Evolutionary conservation across 139 green algal species (phyloP).

Genomic region (Desmodesmus armatus): DNA sequence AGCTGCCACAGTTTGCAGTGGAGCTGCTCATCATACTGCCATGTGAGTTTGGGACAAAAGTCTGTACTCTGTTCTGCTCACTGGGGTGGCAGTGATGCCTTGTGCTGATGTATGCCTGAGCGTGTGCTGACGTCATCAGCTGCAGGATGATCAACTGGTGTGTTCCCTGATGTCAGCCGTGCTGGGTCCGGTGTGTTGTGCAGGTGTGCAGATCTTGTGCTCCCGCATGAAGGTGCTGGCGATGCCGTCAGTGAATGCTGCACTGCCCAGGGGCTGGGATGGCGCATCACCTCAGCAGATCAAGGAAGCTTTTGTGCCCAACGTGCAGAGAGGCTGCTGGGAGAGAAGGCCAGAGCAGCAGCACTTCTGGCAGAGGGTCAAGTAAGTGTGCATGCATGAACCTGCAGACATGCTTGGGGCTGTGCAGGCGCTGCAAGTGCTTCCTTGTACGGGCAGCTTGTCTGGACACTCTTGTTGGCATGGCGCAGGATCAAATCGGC

Average conservation of each 20-base stretch:
- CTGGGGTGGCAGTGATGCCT: too few relatives aligned
- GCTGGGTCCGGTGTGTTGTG: too few relatives aligned
- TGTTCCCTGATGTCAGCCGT: too few relatives aligned
- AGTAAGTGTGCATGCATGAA: conserved; percentile 45
- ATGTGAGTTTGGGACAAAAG: too few relatives aligned
- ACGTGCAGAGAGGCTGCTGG: conserved; percentile 82
- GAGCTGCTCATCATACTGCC: conserved; percentile 91
- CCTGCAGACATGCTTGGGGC: neutral
- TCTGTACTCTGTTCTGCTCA: too few relatives aligned
- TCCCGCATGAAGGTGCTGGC: conserved; percentile 79
- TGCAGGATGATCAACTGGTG: too few relatives aligned
- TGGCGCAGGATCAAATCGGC: too few relatives aligned
- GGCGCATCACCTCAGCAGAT: conserved; percentile 5
- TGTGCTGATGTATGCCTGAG: conserved; percentile 60
- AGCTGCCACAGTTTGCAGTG: conserved; percentile 91
- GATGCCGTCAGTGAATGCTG: conserved; percentile 61
- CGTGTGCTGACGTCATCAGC: neutral
- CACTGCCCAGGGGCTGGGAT: conserved; percentile 32
- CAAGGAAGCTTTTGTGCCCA: conserved; percentile 65
- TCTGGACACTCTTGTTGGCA: too few relatives aligned
- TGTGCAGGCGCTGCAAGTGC: neutral
- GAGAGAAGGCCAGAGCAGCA: conserved; percentile 60
- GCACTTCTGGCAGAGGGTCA: conserved; percentile 64
- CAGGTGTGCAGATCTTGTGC: conserved; percentile 79
- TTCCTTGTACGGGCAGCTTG: neutral